Conservation (phyloP, 2,329 filamentous ascomycete species). For the Arthrocladium fulminans region DNA sequence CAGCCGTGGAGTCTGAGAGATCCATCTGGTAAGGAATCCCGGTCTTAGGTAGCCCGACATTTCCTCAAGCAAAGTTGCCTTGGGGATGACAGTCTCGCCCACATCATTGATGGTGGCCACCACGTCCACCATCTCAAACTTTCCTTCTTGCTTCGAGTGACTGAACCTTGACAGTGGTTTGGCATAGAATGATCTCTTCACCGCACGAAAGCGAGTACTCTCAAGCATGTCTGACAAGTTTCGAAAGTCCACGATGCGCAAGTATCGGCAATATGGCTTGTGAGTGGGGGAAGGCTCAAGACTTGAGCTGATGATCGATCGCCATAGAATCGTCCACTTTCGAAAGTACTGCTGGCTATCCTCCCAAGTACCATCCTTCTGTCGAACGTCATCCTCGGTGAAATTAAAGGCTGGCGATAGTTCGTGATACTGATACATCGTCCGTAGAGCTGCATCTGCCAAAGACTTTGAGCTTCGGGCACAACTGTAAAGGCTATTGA, state of each 20-base stretch:
- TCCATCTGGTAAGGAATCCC: conserved; percentile 43
- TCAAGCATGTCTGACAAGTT: conserved; percentile 53
- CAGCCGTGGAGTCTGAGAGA: conserved; percentile 49
- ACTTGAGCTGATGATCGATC: conserved; percentile 58
- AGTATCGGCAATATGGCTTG: conserved; percentile 61
- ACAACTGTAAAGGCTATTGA: conserved; percentile 52
- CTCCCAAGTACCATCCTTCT: conserved; percentile 12
- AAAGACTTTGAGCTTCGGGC: conserved; percentile 48
- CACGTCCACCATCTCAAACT: conserved; percentile 15
- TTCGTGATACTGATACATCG: conserved; percentile 51
- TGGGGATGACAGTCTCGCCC: conserved; percentile 35
- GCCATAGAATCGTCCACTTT: conserved; percentile 58
- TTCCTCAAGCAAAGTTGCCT: conserved; percentile 48
- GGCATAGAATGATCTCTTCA: conserved; percentile 49
- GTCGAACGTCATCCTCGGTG: conserved; percentile 19
- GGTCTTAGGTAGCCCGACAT: conserved; percentile 42
- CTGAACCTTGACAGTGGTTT: conserved; percentile 31
- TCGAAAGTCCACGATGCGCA: conserved; percentile 54
- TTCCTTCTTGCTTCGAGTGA: conserved; percentile 16
- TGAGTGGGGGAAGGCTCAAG: conserved; percentile 45
- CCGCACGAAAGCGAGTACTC: conserved; percentile 50
- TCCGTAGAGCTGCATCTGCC: conserved; percentile 50
- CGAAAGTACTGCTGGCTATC: conserved; percentile 42
- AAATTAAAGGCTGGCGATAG: conserved; percentile 20
- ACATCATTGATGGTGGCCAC: conserved; percentile 32